Evolutionary conservation across 257 asterid genomes (phyloP).

Genomic region (Cinchona pubescens): DNA sequence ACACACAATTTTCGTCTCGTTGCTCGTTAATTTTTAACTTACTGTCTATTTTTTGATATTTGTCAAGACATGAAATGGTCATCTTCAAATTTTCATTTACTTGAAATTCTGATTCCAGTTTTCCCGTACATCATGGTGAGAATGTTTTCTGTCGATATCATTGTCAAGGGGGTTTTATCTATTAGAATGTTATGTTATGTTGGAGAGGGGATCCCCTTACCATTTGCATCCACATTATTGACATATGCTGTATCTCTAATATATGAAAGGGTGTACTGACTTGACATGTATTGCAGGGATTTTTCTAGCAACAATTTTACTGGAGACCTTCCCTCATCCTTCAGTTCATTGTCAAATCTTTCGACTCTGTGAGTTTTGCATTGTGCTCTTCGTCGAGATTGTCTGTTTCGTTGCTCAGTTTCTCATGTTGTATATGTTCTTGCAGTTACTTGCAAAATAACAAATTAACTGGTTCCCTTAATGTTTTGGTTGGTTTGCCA

Average conservation of each 20-base stretch:
- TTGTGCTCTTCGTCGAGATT: slow-evolving; percentile 14
- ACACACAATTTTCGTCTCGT: slow-evolving; percentile 5
- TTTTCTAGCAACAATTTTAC: slow-evolving; percentile 74
- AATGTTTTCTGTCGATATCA: neutral
- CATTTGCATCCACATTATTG: neutral
- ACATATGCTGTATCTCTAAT: slow-evolving; percentile 5
- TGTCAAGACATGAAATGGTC: neutral
- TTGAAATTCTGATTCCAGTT: neutral
- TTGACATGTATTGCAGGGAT: slow-evolving; percentile 60
- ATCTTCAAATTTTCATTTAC: neutral
- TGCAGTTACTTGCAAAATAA: slow-evolving; percentile 76
- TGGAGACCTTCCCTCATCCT: slow-evolving; percentile 83
- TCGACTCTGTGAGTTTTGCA: slow-evolving; percentile 74
- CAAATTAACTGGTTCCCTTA: slow-evolving; percentile 75
- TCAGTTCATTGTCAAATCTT: slow-evolving; percentile 68
- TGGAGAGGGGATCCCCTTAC: neutral
- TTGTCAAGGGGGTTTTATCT: neutral
- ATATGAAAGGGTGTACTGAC: slow-evolving; percentile 18
- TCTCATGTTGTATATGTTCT: slow-evolving; percentile 23
- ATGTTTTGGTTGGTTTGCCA: slow-evolving; percentile 66
- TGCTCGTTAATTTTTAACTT: slow-evolving; percentile 1
- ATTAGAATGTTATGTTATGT: neutral
- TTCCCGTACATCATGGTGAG: neutral
- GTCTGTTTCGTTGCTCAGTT: slow-evolving; percentile 21
- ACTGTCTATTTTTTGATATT: too few relatives aligned